Evolutionary conservation across 306 rosid genomes (phyloP), one percentile per base, ranked within the genome.

Genomic region (Glycine soja): DNA sequence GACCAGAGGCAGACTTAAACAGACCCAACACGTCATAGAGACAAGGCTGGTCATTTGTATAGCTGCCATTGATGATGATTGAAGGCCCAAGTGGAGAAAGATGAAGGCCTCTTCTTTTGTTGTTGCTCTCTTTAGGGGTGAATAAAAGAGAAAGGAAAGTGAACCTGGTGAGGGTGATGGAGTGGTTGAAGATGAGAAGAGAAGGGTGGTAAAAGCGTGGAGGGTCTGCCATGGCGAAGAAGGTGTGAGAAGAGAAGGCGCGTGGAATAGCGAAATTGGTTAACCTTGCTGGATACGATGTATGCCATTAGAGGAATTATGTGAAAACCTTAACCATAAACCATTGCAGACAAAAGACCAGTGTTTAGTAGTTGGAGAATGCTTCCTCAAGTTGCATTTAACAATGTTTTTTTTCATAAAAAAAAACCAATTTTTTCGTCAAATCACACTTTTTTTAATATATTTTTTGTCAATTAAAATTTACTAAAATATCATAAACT

Each of bases 231-330:
- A 79, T 51, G 11, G 48, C 54, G 74, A 79, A 88, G 68, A 58
- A 82, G 46, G 61, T 83, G 79, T 4, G 83, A 81, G 43, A n/a
- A 76, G 81, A 91, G 69, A 79, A 52, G 16, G 80, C 88, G 92
- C 76, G 72, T 78, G n/a, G 84, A 74, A 61, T 50, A 46, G 54
- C 86, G 92, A 52, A 90, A 67, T 10, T 77, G 89, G 58, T 85
- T 85, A 56, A 91, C 70, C 76, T 87, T 90, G 81, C 79, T 76
- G 72, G 82, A 50, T 61, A 90, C 67, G 76, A 89, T 83, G 80
- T 89, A 53, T 81, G 97, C 97, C 98, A 90, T 89, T 32, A 56
- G 65, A 71, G n/a, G 54, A 62, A 46, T 43, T 42, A 24, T 24
- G 50, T 5, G 52, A 19, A 52, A 72, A 58, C 38, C 68, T 59